Percentiles rank a stretch among this genome's conserved stretches.
These are phyloP conservation scores for Echinosophora koreensis DNA, from an alignment of 306 rosid genomes.

Conservation along the genomic window DNA sequence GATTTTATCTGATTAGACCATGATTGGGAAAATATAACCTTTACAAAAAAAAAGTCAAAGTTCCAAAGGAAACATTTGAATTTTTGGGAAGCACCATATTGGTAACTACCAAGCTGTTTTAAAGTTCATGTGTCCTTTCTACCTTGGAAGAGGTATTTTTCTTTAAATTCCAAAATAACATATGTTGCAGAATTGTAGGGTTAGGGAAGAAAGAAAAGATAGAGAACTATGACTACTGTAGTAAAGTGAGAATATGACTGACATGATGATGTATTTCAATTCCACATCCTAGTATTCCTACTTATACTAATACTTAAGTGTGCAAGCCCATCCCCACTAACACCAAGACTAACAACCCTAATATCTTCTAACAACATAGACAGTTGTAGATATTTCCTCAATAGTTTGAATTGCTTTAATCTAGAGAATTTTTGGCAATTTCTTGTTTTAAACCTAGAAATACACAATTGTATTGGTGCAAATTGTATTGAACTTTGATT, in stretches of 20 bases:
- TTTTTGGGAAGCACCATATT: conserved; percentile 1
- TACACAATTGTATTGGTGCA: not conserved
- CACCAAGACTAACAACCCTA: no score
- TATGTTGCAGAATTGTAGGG: no score
- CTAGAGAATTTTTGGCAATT: not conserved
- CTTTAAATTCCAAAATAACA: not conserved
- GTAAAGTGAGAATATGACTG: no score
- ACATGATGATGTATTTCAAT: no score
- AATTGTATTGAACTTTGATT: not conserved
- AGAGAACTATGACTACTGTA: no score
- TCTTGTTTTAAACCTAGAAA: conserved; percentile 1
- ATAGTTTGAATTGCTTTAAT: not conserved
- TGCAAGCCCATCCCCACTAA: no score
- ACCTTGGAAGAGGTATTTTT: conserved; percentile 7
- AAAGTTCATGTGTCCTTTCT: not conserved
- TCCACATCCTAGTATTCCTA: no score
- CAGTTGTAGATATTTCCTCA: conserved; percentile 4
- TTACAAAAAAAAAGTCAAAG: not conserved
- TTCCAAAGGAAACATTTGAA: not conserved
- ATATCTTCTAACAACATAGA: no score
- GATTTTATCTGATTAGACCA: conserved; percentile 9
- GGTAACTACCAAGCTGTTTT: not conserved
- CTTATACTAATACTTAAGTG: no score
- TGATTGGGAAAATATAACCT: not conserved
- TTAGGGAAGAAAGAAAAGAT: no score